Evolutionary conservation across 148 eudicot species (phyloP), one percentile per base, ranked within the genome.

Genomic region (Euryodendron excelsum): DNA sequence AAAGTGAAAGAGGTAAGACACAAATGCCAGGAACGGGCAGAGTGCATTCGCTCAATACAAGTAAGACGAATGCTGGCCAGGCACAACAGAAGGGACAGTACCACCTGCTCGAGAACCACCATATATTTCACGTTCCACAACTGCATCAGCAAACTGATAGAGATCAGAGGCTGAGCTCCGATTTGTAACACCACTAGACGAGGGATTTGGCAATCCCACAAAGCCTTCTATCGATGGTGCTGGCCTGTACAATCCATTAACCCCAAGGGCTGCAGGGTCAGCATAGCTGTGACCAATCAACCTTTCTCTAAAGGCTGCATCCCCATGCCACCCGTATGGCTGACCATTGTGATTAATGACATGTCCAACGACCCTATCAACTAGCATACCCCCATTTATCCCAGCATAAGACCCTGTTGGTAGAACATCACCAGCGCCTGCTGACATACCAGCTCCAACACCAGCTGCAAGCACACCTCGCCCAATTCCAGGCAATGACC

Each of bases 121-220:
- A 25, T 36, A 58, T 20, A 73, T 48, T 55, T 79, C 88, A 45
- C 81, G 78, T 55, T 81, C 82, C 15, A 48, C 41, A 45, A 85
- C 76, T 65, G 77, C 37, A 81, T 89, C 92, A 21, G 88, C 90
- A 76, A 89, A 89, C 63, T 74, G 78, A 69, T 89, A 89, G 13
- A 85, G 90, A 84, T 87, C 87, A 4, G 87, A 81, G 58, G 67
- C 44, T 27, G 88, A 50, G 47, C 55, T 53, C 23, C 82, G 82
- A 69, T 66, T 77, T 3, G 82, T 69, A 77, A 11, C 72, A 53
- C 79, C 85, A 20, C 48, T 37, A 11, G 77, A 67, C 21, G 66
- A 37, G 11, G 79, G 62, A 65, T 74, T 73, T 31, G 79, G 77
- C 60, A 80, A 60, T 36, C 87, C 84, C 0, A 79, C 69, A 56